phyloP scores from a whole-genome alignment of 805 yeast species.

The Starmerella potacharoeniae region DNA sequence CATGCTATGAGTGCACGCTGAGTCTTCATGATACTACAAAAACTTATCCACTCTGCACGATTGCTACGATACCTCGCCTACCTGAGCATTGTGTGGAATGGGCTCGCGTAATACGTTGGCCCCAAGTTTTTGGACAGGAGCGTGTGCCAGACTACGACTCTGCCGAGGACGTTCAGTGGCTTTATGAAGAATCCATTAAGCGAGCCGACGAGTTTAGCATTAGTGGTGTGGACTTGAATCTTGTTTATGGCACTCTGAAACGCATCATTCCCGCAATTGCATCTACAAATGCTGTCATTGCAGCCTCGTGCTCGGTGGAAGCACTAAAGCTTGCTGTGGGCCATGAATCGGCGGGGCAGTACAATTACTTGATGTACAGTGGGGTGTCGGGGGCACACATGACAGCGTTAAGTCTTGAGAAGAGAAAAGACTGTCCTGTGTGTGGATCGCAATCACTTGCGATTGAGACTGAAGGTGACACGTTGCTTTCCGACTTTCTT shows the following conservation, averaged over 20 bases:
- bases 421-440: slow-evolving; percentile 56
- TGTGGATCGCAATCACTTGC: slow-evolving; percentile 42
- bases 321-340: slow-evolving; percentile 53
- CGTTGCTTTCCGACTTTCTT: slow-evolving; percentile 36
- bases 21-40: slow-evolving; percentile 52
- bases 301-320: slow-evolving; percentile 81
- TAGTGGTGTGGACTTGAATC: slow-evolving; percentile 53
- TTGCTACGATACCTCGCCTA: slow-evolving; percentile 85
- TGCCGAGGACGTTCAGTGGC: slow-evolving; percentile 52
- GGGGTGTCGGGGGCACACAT: slow-evolving; percentile 74
- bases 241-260: slow-evolving; percentile 80
- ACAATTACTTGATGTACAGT: slow-evolving; percentile 79
- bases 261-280: slow-evolving; percentile 91
- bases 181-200: slow-evolving; percentile 41
- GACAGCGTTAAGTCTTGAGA: slow-evolving; percentile 55
- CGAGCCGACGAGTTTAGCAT: slow-evolving; percentile 61
- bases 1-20: slow-evolving; percentile 88
- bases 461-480: slow-evolving; percentile 16
- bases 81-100: slow-evolving; percentile 94
- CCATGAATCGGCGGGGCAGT: slow-evolving; percentile 16
- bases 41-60: slow-evolving; percentile 53
- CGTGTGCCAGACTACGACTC: slow-evolving; percentile 55
- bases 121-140: slow-evolving; percentile 25
- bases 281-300: slow-evolving; percentile 83
- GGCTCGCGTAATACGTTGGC: slow-evolving; percentile 73